Base-by-base conservation (phyloP, 257 asterid genomes). In the Fraxinus americana region DNA sequence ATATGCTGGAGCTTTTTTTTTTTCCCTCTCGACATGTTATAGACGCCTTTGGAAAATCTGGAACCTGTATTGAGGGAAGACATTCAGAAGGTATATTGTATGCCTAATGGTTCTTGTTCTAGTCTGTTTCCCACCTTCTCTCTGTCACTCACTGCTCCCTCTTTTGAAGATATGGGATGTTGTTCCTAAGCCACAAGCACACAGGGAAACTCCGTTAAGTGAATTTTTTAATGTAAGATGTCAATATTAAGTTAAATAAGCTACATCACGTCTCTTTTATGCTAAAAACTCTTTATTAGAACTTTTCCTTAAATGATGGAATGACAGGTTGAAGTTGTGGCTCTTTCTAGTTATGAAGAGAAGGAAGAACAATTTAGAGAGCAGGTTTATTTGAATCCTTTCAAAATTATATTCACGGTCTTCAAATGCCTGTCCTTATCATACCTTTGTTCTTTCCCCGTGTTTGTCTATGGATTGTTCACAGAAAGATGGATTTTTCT, bases 41-140 rank as follows among this genome's bases (percentile, higher is more conserved):
- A 95, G 99, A 93, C 98, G 34, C 98, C 99, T 82, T 84, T 95
- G 84, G 99, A 95, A 82, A 92, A 88, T 83, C 87, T 95, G 90
- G 99, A 95, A 84, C 96, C 98, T 72, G 90, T 91, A 82, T 83
- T 95, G 66, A 92, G 98, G 83, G 99, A 93, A 83, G 98, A 92
- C 81, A 88, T 95, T 83, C 97, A 95, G 82, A 95, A 93, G 98
- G 99, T 93, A 86, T 71, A 74, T 57, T 71, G 50, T 70, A 65
- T 61, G 2, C 29, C 71, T 78, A 39, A 38, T 66, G 66, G 66
- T 32, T 61, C 75, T 34, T 39, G 21, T 61, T 76, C 13, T 71
- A 61, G 11, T 72, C 65, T 11, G 32, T 72, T 72, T 80, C 75
- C 63, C 73, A 65, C 75, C 70, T 41, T 74, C 61, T 73, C 54